phyloP scores from a whole-genome alignment of 176 grass and related monocot species.

The Aegilops sharonensis region DNA sequence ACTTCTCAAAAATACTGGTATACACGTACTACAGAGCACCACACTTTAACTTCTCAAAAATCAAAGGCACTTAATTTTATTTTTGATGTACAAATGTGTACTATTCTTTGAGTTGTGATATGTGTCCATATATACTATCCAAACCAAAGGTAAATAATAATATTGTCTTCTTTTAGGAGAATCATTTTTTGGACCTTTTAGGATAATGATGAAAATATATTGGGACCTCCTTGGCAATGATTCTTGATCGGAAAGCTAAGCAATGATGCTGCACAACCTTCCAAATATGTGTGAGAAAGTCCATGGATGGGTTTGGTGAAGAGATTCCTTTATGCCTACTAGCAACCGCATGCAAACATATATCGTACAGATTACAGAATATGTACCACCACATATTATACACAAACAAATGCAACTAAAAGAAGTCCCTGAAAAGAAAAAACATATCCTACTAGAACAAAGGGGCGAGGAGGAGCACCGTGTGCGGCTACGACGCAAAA shows the following conservation, averaged over 20 bases:
- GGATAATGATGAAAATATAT: slow-evolving; percentile 18
- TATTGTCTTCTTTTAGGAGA: background rate
- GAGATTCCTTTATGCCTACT: background rate
- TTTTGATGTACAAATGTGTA: background rate
- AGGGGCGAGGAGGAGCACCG: no score
- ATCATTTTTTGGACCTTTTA: background rate
- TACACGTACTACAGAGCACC: background rate
- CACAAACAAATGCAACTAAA: no score
- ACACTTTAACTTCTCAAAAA: background rate
- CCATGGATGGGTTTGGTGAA: slow-evolving; percentile 33
- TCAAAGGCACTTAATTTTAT: background rate
- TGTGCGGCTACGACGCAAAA: no score
- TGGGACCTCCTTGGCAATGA: background rate
- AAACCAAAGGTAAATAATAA: background rate
- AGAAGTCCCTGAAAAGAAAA: no score
- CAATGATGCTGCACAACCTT: slow-evolving; percentile 29
- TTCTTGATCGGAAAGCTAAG: slow-evolving; percentile 17
- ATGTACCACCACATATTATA: no score
- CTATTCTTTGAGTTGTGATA: background rate
- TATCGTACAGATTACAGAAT: no score
- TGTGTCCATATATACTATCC: background rate
- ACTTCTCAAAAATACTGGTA: no score
- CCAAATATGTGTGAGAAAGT: slow-evolving; percentile 10
- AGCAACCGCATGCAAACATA: background rate
- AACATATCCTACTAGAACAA: no score